Conservation (phyloP, 2,329 filamentous ascomycete species). For the Raffaelea arxii region DNA sequence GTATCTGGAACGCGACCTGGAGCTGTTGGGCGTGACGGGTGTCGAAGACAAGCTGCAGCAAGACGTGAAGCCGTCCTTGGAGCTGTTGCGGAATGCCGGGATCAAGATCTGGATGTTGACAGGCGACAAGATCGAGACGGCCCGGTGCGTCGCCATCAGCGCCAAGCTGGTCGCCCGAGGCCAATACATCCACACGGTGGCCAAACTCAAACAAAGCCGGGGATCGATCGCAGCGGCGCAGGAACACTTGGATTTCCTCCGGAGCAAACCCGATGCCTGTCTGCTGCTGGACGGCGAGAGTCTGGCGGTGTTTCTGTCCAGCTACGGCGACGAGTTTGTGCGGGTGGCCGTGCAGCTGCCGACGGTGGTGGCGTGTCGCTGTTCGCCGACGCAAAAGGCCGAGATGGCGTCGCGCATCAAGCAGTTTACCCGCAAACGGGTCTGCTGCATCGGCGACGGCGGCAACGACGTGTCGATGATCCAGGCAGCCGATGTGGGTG, state of each 20-base stretch:
- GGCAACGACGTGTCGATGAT: constrained; percentile 99
- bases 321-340: constrained; percentile 80
- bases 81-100: constrained; percentile 89
- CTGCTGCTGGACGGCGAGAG: constrained; percentile 93
- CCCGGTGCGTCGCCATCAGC: constrained; percentile 88
- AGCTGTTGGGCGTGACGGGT: constrained; percentile 92
- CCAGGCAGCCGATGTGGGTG: constrained; percentile 92
- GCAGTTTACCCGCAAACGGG: constrained; percentile 82
- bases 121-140: constrained; percentile 96
- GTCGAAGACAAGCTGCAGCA: constrained; percentile 95
- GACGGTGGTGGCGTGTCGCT: constrained; percentile 90
- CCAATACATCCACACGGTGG: constrained; percentile 91
- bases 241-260: constrained; percentile 79
- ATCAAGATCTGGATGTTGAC: constrained; percentile 99
- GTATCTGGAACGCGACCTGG: constrained; percentile 77
- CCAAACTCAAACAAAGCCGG: constrained; percentile 76
- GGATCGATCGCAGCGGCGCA: constrained; percentile 72
- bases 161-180: constrained; percentile 88
- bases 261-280: constrained; percentile 77
- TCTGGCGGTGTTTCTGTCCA: constrained; percentile 68
- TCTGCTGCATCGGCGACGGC: constrained; percentile 95
- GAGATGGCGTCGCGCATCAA: constrained; percentile 88
- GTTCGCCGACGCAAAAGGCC: constrained; percentile 93
- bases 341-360: constrained; percentile 78
- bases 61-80: constrained; percentile 90